These are phyloP conservation scores for Kodamaea sagamina DNA, from an alignment of 805 yeast genomes.

Conservation along the genomic window DNA sequence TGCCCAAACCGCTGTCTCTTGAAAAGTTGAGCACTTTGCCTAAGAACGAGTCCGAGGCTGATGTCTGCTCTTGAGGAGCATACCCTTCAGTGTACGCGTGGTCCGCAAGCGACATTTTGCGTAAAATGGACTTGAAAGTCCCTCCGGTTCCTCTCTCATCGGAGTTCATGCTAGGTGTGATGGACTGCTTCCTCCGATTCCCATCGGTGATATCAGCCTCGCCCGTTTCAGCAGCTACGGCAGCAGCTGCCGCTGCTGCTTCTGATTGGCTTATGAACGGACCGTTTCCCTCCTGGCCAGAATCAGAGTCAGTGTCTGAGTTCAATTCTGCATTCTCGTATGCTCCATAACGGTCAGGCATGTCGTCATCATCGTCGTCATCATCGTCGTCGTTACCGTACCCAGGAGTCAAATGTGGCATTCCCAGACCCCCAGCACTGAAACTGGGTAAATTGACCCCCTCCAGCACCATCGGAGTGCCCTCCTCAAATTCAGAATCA, in stretches of 20 bases:
- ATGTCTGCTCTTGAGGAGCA: slow-evolving; percentile 18
- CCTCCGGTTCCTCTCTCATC: slow-evolving; percentile 6
- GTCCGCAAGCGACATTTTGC: slow-evolving; percentile 39
- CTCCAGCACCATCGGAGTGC: background rate
- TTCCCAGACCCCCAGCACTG: slow-evolving; percentile 2
- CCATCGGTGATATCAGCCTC: slow-evolving; percentile 10
- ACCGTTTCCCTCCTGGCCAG: slow-evolving; percentile 1
- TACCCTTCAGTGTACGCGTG: slow-evolving; percentile 26
- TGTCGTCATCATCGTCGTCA: slow-evolving; percentile 16
- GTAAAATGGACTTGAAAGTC: slow-evolving; percentile 30
- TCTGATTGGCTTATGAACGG: background rate
- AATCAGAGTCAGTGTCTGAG: slow-evolving; percentile 5
- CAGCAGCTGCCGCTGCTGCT: slow-evolving; percentile 3
- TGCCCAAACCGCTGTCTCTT: slow-evolving; percentile 26
- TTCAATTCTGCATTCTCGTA: slow-evolving; percentile 2
- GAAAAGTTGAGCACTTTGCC: slow-evolving; percentile 36
- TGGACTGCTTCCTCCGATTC: background rate
- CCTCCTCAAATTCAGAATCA: slow-evolving; percentile 19
- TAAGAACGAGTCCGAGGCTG: slow-evolving; percentile 40
- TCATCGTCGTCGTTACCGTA: slow-evolving; percentile 15
- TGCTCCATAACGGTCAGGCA: slow-evolving; percentile 11
- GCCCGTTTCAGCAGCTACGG: background rate
- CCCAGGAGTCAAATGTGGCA: slow-evolving; percentile 5
- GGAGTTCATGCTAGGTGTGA: slow-evolving; percentile 1
- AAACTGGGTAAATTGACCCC: slow-evolving; percentile 26